Conservation (phyloP, 257 asterid species). For the Paulownia fortunei region DNA sequence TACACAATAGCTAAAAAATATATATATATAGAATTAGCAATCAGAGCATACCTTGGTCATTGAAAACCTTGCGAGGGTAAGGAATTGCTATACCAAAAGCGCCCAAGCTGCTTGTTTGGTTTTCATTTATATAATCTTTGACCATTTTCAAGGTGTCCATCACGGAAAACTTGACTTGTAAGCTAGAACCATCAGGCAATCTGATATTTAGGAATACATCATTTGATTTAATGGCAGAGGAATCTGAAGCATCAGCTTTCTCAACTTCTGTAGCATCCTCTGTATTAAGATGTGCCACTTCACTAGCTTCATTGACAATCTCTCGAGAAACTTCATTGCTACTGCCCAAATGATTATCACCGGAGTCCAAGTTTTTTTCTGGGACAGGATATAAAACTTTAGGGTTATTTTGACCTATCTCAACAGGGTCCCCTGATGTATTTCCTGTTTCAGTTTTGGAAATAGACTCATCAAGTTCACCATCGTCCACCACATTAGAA, state of each 20-base stretch:
- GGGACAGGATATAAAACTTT: conserved; percentile 35
- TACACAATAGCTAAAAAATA: not conserved
- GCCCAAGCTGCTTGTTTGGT: conserved; percentile 59
- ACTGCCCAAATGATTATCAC: conserved; percentile 36
- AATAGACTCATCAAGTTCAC: conserved; percentile 38
- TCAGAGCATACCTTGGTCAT: conserved; percentile 68
- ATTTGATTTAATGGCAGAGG: conserved; percentile 49
- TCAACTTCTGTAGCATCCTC: conserved; percentile 46
- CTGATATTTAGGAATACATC: conserved; percentile 77
- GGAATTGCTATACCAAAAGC: conserved; percentile 83
- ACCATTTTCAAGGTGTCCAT: conserved; percentile 75
- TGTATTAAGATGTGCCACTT: conserved; percentile 28
- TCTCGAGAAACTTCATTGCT: conserved; percentile 42
- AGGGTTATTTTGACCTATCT: conserved; percentile 36
- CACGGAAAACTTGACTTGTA: conserved; percentile 63
- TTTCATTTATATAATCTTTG: conserved; percentile 61
- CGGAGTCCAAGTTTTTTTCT: conserved; percentile 30
- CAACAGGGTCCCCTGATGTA: conserved; percentile 39
- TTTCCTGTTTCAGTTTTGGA: conserved; percentile 42
- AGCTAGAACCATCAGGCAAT: conserved; percentile 75
- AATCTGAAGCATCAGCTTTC: conserved; percentile 46
- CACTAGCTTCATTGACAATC: conserved; percentile 41
- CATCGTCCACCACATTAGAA: conserved; percentile 35
- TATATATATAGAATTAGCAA: conserved; percentile 16
- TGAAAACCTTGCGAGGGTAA: conserved; percentile 92